These are phyloP conservation scores for Malus hybrid DNA, from an alignment of 331 rosid species.

Conservation along the genomic window DNA sequence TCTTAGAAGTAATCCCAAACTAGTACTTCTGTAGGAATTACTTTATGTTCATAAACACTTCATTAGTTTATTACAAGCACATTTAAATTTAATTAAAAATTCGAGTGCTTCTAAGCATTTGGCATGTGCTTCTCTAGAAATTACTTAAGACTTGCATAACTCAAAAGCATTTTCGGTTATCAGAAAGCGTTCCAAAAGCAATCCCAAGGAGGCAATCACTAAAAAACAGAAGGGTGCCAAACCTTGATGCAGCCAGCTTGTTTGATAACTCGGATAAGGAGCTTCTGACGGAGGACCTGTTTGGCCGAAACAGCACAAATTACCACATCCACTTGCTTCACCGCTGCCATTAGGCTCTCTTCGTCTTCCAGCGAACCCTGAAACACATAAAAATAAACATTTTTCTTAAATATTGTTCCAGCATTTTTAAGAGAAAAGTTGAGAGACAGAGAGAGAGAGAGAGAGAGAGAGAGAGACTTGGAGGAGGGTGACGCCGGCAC, in stretches of 20 bases:
- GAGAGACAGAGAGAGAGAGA: background rate
- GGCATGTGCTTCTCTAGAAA: too few species aligned
- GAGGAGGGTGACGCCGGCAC: conserved; percentile 51
- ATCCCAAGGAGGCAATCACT: background rate
- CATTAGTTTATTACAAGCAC: too few species aligned
- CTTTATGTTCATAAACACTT: too few species aligned
- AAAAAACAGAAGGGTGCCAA: background rate
- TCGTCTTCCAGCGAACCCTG: conserved; percentile 79
- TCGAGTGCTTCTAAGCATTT: too few species aligned
- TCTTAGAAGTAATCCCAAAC: too few species aligned
- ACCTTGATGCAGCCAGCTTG: conserved; percentile 61
- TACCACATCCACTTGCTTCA: conserved; percentile 67
- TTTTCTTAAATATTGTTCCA: background rate
- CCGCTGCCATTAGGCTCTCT: conserved; percentile 46
- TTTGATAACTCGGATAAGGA: conserved; percentile 53
- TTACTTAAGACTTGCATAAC: too few species aligned
- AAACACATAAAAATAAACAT: background rate
- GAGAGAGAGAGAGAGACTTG: background rate
- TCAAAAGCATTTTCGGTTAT: too few species aligned
- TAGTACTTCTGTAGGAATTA: too few species aligned
- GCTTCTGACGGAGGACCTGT: conserved; percentile 47
- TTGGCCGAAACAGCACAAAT: conserved; percentile 59
- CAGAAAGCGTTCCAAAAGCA: too few species aligned
- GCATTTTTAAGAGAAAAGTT: background rate
- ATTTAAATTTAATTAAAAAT: too few species aligned